These are phyloP conservation scores for Magnaporthiopsis incrustans DNA, from an alignment of 2,329 filamentous ascomycete genomes.

Conservation along the genomic window DNA sequence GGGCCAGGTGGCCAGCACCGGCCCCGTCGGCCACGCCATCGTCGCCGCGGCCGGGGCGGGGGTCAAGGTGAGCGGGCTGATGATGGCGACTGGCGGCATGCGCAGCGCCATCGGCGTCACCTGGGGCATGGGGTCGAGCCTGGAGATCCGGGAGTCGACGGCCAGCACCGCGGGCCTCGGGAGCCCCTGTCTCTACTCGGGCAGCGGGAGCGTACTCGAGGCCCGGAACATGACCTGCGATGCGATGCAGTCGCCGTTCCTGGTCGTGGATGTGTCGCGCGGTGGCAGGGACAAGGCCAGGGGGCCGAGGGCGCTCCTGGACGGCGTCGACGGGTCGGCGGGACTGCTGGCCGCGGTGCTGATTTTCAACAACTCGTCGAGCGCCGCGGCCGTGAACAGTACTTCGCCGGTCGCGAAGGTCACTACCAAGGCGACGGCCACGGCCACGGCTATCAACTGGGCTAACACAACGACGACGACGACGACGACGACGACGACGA, in stretches of 20 bases:
- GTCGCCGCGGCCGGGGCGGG: slow-evolving; percentile 1
- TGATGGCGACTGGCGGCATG: neutral
- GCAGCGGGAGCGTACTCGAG: neutral
- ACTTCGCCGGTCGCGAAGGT: neutral
- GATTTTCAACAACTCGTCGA: neutral
- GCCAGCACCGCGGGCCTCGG: neutral
- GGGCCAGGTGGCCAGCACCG: neutral
- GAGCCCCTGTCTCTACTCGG: neutral
- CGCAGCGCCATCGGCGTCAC: slow-evolving; percentile 1
- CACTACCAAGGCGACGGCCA: neutral
- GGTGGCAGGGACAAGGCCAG: too few relatives aligned
- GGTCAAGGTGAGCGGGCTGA: neutral
- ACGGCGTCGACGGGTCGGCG: neutral
- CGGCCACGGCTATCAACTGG: neutral
- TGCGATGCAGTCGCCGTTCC: neutral
- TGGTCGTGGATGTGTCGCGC: slow-evolving; percentile 2
- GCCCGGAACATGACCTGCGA: neutral
- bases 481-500: neutral
- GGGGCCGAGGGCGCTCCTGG: neutral
- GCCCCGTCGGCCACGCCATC: slow-evolving; percentile 2
- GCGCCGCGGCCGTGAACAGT: neutral
- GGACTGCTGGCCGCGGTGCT: neutral
- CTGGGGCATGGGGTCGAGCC: neutral
- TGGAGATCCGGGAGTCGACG: neutral
- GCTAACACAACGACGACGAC: neutral